These are phyloP conservation scores for Hymenoscyphus salicellus DNA, from an alignment of 2,329 filamentous ascomycete species.

Conservation along the genomic window DNA sequence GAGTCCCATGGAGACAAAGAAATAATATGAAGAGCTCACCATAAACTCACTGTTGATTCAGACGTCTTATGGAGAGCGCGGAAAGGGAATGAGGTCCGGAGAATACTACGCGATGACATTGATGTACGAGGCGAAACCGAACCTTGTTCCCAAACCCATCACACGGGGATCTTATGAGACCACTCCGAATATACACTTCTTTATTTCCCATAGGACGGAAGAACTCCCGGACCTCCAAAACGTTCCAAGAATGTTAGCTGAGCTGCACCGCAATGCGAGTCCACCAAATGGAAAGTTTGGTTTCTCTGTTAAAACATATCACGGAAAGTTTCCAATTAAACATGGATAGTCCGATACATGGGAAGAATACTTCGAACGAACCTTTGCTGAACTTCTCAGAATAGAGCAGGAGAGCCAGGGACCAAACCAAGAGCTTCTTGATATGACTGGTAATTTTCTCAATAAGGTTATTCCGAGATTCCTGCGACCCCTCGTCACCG, in stretches of 20 bases:
- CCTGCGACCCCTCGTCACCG: not conserved
- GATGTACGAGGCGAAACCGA: not conserved
- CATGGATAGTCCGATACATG: not conserved
- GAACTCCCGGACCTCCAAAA: not conserved
- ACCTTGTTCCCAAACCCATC: not conserved
- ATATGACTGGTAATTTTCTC: not conserved
- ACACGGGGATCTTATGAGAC: not conserved
- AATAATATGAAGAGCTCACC: too few species aligned
- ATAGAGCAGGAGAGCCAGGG: not conserved
- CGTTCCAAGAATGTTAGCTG: not conserved
- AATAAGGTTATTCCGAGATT: slow-evolving; percentile 1
- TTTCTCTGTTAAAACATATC: not conserved
- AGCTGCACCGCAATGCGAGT: not conserved
- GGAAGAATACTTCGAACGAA: slow-evolving; percentile 3
- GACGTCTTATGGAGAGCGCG: not conserved
- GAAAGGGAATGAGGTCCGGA: not conserved
- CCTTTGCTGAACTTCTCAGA: not conserved
- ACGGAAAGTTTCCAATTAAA: too few species aligned
- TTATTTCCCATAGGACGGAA: not conserved
- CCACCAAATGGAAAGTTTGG: slow-evolving; percentile 2
- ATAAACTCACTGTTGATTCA: not conserved
- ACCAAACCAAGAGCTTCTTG: not conserved
- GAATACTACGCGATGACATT: not conserved
- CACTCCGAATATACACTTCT: not conserved
- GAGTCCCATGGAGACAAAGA: not conserved